Evolutionary conservation across 2,329 filamentous ascomycete species (phyloP), one percentile per base, ranked within the genome.

Genomic region (Laburnicola sp.): DNA sequence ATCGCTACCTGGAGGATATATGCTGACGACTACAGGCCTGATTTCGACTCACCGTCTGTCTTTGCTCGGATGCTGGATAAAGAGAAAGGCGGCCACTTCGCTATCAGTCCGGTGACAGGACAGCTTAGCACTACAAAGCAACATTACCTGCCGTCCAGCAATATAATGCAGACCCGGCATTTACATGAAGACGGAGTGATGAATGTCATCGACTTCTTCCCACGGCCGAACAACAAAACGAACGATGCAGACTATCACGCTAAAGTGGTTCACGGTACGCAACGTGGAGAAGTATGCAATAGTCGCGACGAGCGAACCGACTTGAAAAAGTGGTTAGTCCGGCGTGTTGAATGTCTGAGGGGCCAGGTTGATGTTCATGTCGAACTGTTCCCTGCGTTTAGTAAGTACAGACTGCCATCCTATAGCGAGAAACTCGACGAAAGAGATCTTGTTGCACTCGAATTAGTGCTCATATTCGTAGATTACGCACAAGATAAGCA

Each of bases 41-140:
- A 89, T 59, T 91, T 91, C 66, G 88, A 91, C 70, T 90, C 87
- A 4, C 87, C 88, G 0, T 86, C 86, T 0, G 74, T 91, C 43
- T 91, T 91, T 68, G 89, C 86, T 64, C 83, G 87, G 35, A 78
- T 91, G 11, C 74, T 91, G 2, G 88, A 91, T 72, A 86, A 88
- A 64, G 76, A 87, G 60, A 89, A 87, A 65, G 88, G 88, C 23
- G 88, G 88, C 0, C 83, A 86, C 68, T 91, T 89, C 71, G 84
- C 80, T 57, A 87, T 91, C 58, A 64, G 57, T 10, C 76, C 77
- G 22, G 78, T 79, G 2, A 59, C 74, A 1, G 70, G 76, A 7
- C 67, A 80, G 25, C 75, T 74, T 5, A 85, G 80, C 62, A 89
- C 86, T 2, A 89, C 84, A 31, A 91, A 91, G 69, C 88, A 91